Conservation (phyloP, 148 eudicot species). For the Amaranthus palmeri region DNA sequence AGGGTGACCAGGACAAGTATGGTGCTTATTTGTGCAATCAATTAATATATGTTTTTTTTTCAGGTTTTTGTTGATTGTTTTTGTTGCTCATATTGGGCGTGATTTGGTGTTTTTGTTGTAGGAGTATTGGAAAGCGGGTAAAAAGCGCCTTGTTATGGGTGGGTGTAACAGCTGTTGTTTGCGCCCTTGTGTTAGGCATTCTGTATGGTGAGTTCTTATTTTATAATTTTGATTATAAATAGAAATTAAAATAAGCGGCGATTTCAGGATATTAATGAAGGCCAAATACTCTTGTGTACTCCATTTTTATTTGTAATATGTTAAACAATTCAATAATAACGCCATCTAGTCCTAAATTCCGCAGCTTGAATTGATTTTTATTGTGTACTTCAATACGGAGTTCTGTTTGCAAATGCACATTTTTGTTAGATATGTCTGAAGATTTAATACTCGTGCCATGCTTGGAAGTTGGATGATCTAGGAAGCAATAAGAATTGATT, state of each 20-base stretch:
- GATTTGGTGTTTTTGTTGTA: constrained; percentile 21
- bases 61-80: neutral
- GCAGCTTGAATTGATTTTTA: neutral
- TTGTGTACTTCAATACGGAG: neutral
- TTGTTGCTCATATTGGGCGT: neutral
- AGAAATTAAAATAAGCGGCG: too few species aligned
- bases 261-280: too few species aligned
- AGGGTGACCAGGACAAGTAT: constrained; percentile 97
- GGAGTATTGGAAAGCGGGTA: constrained; percentile 71
- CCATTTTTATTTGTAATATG: too few species aligned
- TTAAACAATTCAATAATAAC: too few species aligned
- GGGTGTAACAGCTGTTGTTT: constrained; percentile 58
- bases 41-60: neutral
- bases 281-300: too few species aligned
- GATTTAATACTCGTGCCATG: neutral
- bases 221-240: neutral
- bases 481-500: neutral
- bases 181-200: constrained; percentile 84
- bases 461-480: neutral
- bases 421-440: neutral
- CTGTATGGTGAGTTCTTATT: constrained; percentile 57
- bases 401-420: neutral
- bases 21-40: neutral
- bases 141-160: constrained; percentile 83
- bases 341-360: too few species aligned